Evolutionary conservation across 2,329 filamentous ascomycete species (phyloP), one percentile per base, ranked within the genome.

Genomic region (Monilinia aucupariae): DNA sequence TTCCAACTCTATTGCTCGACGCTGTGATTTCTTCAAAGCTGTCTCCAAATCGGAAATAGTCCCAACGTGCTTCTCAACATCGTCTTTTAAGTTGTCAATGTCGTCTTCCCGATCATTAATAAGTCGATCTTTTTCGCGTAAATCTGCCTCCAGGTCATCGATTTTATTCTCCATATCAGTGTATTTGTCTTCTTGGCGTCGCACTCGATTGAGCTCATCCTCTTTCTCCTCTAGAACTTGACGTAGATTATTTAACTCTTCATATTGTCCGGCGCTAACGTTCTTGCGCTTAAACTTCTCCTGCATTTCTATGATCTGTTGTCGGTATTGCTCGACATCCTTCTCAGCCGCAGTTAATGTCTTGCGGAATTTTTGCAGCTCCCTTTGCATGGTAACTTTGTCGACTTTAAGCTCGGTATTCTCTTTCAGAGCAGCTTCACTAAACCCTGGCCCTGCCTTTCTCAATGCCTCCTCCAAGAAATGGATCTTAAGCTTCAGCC

Each of bases 391-490:
- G 0, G 91, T 93, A 65, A 96, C 85, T 73, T 91, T 91, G 76
- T 94, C 89, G 64, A 96, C 92, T 75, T 97, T 97, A 61, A 99
- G 85, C 68, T 96, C 92, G 4, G 94, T 96, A 73, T 99, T 99
- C 76, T 99, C 94, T 73, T 90, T 91, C 34, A 99, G 79, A 4
- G 93, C 91, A 37, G 86, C 86, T 75, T 96, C 89, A 71, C 92
- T 96, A 78, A 92, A 94, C 62, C 92, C 91, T 9, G 91, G 92
- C 0, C 93, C 93, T 61, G 89, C 85, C 74, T 96, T 96, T 60
- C 88, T 85, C 56, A 99, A 78, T 17, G 91, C 90, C 70, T 97
- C 91, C 75, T 99, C 92, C 62, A 99, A 82, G 74, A 96, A 99
- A 75, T 97, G 92, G 60, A 97, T 96, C 76, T 96, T 97, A 70